These are phyloP conservation scores for Penicillium robsamsonii DNA, from an alignment of 495 filamentous ascomycete species.

Conservation along the genomic window DNA sequence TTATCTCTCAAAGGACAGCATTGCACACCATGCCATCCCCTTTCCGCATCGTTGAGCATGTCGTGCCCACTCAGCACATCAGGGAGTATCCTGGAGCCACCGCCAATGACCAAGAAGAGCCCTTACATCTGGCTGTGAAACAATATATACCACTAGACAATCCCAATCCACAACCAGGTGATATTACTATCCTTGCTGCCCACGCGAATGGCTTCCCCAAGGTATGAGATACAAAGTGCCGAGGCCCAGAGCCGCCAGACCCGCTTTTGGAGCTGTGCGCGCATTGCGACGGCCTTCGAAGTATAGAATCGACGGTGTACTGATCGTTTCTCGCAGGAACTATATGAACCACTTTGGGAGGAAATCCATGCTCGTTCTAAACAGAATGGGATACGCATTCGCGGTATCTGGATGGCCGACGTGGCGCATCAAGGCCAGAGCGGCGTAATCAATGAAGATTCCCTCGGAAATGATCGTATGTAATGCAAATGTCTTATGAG, in stretches of 20 bases:
- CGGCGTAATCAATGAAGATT: constrained; percentile 68
- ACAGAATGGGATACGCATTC: constrained; percentile 62
- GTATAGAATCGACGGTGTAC: background rate
- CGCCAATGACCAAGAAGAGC: constrained; percentile 57
- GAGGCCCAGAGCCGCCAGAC: background rate
- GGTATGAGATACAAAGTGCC: constrained; percentile 35
- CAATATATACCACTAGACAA: constrained; percentile 78
- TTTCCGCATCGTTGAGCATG: constrained; percentile 61
- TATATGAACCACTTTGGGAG: constrained; percentile 87
- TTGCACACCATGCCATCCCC: constrained; percentile 26
- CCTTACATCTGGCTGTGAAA: constrained; percentile 69
- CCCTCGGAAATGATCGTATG: constrained; percentile 77
- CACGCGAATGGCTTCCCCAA: constrained; percentile 93
- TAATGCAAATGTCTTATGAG: background rate
- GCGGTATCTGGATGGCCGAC: constrained; percentile 85
- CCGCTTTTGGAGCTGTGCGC: background rate
- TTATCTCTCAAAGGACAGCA: background rate
- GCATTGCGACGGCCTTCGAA: background rate
- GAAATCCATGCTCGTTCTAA: constrained; percentile 59
- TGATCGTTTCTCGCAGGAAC: constrained; percentile 51
- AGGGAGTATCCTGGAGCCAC: constrained; percentile 69
- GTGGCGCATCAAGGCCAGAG: constrained; percentile 73
- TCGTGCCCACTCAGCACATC: constrained; percentile 64
- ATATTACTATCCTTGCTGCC: constrained; percentile 79
- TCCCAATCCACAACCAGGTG: constrained; percentile 59